phyloP scores from a whole-genome alignment of 352 stramenopile species.

The Pythium periplocum region DNA sequence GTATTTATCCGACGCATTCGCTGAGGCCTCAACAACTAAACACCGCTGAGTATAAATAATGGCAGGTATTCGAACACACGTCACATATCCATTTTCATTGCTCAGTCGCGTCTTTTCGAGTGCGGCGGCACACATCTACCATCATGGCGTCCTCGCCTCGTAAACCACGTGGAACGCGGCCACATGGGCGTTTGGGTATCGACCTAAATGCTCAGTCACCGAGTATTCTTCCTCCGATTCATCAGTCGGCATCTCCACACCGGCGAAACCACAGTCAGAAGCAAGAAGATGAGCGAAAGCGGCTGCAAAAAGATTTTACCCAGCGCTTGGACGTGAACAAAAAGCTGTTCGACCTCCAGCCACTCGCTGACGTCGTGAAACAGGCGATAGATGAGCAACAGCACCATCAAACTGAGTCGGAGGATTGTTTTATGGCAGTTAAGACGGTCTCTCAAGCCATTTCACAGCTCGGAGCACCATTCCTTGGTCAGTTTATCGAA shows the following conservation, averaged over 20 bases:
- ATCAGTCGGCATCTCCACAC: not conserved
- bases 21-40: no score
- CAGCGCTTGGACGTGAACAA: not conserved
- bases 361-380: not conserved
- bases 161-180: not conserved
- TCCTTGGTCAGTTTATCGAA: constrained; percentile 8
- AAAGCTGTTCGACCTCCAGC: not conserved
- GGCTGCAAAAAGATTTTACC: not conserved
- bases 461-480: not conserved
- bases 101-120: no score
- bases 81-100: no score
- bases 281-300: not conserved
- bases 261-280: not conserved
- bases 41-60: no score
- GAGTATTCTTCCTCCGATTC: not conserved
- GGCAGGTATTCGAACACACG: no score
- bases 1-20: no score
- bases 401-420: not conserved
- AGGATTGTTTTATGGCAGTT: constrained; percentile 8
- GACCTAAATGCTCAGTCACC: constrained; percentile 8
- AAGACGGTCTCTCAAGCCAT: not conserved
- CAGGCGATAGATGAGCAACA: not conserved
- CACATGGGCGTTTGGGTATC: constrained; percentile 3
- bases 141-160: no score
- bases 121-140: no score